These are phyloP conservation scores for Talaromyces sp. DNA, from an alignment of 2,329 filamentous ascomycete species.

Conservation along the genomic window DNA sequence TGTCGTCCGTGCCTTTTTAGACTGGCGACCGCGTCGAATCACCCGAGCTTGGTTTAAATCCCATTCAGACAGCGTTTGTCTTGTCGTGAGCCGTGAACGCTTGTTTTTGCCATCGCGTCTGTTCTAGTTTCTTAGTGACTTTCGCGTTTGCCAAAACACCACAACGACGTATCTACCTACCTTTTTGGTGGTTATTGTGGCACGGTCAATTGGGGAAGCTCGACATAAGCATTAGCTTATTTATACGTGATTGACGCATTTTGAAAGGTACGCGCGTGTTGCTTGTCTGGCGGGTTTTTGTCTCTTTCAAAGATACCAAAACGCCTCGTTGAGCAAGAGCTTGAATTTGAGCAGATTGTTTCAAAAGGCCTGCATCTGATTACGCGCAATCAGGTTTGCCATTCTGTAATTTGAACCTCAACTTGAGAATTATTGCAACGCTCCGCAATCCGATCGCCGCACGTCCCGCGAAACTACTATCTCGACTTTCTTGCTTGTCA, in stretches of 20 bases:
- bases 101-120: slow-evolving; percentile 21
- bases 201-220: slow-evolving; percentile 27
- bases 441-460: slow-evolving; percentile 48
- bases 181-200: slow-evolving; percentile 9
- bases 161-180: slow-evolving; percentile 17
- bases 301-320: slow-evolving; percentile 5
- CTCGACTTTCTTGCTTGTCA: slow-evolving; percentile 79
- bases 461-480: slow-evolving; percentile 73
- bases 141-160: slow-evolving; percentile 21
- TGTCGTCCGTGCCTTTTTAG: slow-evolving; percentile 23
- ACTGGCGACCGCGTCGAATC: slow-evolving; percentile 21
- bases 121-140: slow-evolving; percentile 20
- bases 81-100: slow-evolving; percentile 14
- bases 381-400: slow-evolving; percentile 87
- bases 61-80: slow-evolving; percentile 16
- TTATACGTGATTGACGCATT: slow-evolving; percentile 24
- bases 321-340: slow-evolving; percentile 21
- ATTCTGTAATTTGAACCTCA: slow-evolving; percentile 67
- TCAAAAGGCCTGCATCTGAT: slow-evolving; percentile 66
- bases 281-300: slow-evolving; percentile 7
- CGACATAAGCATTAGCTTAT: slow-evolving; percentile 24
- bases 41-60: slow-evolving; percentile 20
- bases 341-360: slow-evolving; percentile 38
- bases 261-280: slow-evolving; percentile 30
- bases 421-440: slow-evolving; percentile 72